Evolutionary conservation across 441 rosid genomes (phyloP), one percentile per base, ranked within the genome.

Genomic region (Biscutella laevigata): DNA sequence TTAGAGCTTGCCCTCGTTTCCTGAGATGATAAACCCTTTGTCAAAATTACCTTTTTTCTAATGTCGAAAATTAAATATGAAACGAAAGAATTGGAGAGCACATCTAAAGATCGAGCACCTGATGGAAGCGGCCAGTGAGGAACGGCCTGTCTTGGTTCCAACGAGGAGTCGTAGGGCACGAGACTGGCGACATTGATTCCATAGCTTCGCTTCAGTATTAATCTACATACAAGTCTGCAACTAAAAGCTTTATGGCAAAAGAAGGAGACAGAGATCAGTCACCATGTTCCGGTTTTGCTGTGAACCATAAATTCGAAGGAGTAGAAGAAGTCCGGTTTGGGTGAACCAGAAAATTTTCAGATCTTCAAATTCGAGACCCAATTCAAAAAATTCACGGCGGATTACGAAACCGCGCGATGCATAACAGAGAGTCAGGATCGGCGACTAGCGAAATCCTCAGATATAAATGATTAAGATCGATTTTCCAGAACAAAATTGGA

Each of bases 141-240:
- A 83, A 87, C 1, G 98, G 95, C 21, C 98, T 70, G 46, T 90
- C 98, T 39, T 84, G 63, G 68, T 87, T 90, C 98, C 95, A 90
- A 44, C 83, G 92, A 63, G 98, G 96, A 14, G 92, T 90, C 5
- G 88, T 71, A 28, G 95, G 84, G 61, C 66, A 62, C 13, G 79
- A 51, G 14, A 73, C 39, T 32, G 74, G 32, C 53, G 76, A 47
- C 54, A 70, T 29, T 54, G 71, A 42, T 37, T 70, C 74, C 63
- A 65, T 65, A 50, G 40, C 37, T 58, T 63, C 40, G 19, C 44
- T 52, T 50, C 48, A 52, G 15, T 45, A 10, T 32, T 38, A n/a
- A n/a, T n/a, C n/a, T n/a, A n/a, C n/a, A n/a, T 38, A 26, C 61
- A 57, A 57, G 10, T 61, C 42, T 38, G 26, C 53, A 39, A 56